phyloP scores from a whole-genome alignment of 495 filamentous ascomycete species.

The Neohortaea acidophila region DNA sequence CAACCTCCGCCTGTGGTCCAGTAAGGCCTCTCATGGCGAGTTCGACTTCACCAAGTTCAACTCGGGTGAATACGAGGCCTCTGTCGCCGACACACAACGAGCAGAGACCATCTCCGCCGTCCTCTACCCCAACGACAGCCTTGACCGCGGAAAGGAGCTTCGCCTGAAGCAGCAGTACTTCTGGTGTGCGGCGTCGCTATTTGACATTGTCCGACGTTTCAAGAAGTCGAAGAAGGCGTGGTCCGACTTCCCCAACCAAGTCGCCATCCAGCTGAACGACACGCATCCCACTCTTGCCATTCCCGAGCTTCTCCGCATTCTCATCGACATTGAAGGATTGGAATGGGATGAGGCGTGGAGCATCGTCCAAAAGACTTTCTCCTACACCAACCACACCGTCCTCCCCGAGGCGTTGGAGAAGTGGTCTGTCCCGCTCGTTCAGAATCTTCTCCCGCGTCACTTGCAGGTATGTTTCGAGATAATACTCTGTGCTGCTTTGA shows the following conservation, averaged over 20 bases:
- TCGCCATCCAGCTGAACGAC: conserved; percentile 96
- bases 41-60: conserved; percentile 99
- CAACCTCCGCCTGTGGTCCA: conserved; percentile 92
- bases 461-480: conserved; percentile 29
- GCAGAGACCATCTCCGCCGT: conserved; percentile 97
- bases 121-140: conserved; percentile 92
- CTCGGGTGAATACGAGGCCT: conserved; percentile 91
- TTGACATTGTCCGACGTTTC: conserved; percentile 91
- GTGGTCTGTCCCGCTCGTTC: conserved; percentile 88
- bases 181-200: conserved; percentile 94
- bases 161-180: conserved; percentile 99
- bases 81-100: conserved; percentile 85
- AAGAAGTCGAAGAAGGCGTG: conserved; percentile 90
- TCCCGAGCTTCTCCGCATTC: conserved; percentile 83
- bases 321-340: conserved; percentile 76
- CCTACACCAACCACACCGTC: conserved; percentile 97
- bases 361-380: conserved; percentile 55
- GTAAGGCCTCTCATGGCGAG: conserved; percentile 89
- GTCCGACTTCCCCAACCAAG: conserved; percentile 82
- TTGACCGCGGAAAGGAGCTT: conserved; percentile 92
- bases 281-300: conserved; percentile 94
- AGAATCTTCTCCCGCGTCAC: conserved; percentile 85
- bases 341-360: conserved; percentile 90
- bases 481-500: background rate
- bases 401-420: conserved; percentile 95